Conservation (phyloP, 2,329 filamentous ascomycete species). For the Zymoseptoria ardabiliae region DNA sequence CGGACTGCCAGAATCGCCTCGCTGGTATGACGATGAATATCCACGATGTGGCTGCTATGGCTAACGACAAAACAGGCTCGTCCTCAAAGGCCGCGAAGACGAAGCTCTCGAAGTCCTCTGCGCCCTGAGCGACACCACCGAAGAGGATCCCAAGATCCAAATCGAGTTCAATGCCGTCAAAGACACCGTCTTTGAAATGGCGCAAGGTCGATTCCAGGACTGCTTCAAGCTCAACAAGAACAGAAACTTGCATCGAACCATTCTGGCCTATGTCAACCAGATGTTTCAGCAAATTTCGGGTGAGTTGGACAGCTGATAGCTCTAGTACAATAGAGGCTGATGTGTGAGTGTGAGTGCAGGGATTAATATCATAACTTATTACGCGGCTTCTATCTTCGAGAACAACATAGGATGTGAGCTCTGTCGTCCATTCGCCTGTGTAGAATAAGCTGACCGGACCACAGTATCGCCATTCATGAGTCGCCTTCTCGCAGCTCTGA, state of each 20-base stretch:
- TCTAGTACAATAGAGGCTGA: constrained; percentile 7
- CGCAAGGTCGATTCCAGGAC: constrained; percentile 24
- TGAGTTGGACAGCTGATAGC: not conserved
- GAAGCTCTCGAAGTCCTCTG: constrained; percentile 28
- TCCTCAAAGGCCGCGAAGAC: constrained; percentile 28
- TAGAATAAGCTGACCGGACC: not conserved
- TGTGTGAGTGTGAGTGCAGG: constrained; percentile 1
- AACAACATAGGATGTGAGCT: constrained; percentile 40
- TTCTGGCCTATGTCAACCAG: constrained; percentile 39
- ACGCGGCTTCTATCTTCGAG: constrained; percentile 47
- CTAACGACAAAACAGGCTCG: constrained; percentile 17
- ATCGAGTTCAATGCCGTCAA: constrained; percentile 30
- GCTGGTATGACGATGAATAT: constrained; percentile 35
- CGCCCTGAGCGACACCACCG: constrained; percentile 31
- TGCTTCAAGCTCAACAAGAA: constrained; percentile 35
- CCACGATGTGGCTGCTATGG: not conserved
- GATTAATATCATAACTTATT: constrained; percentile 23
- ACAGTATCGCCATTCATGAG: constrained; percentile 40
- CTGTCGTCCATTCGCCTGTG: constrained; percentile 1
- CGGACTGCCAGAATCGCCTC: constrained; percentile 49
- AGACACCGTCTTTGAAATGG: constrained; percentile 32
- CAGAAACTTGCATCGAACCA: constrained; percentile 39
- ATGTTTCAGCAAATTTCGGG: constrained; percentile 40
- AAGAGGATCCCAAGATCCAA: constrained; percentile 25
- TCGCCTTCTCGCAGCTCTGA: constrained; percentile 44